phyloP scores from a whole-genome alignment of 75 land plant species.

The Gnetum montanum region DNA sequence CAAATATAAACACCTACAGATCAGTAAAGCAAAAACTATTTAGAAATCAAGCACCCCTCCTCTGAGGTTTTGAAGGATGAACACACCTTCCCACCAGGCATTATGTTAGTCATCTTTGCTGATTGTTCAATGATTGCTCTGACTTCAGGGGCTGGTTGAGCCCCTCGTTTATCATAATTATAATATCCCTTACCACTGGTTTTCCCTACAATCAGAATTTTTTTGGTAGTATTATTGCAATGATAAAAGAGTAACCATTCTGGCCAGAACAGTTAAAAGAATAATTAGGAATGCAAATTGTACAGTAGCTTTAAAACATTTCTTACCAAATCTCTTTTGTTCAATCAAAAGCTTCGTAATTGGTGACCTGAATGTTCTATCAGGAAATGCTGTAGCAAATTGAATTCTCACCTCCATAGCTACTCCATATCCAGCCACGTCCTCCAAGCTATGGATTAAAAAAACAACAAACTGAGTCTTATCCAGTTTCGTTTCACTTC shows the following conservation, averaged over 20 bases:
- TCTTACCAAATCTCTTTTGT: slow-evolving; percentile 64
- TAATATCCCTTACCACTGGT: slow-evolving; percentile 82
- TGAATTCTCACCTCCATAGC: slow-evolving; percentile 40
- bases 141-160: slow-evolving; percentile 70
- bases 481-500: too few species aligned
- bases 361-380: slow-evolving; percentile 44
- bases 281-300: too few species aligned
- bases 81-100: slow-evolving; percentile 84
- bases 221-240: too few species aligned
- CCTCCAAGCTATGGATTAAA: slow-evolving; percentile 54
- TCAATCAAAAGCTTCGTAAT: slow-evolving; percentile 45
- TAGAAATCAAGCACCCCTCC: neutral
- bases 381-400: slow-evolving; percentile 50
- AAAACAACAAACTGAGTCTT: too few species aligned
- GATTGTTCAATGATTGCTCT: slow-evolving; percentile 52
- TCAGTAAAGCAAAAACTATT: neutral
- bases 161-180: slow-evolving; percentile 76
- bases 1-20: neutral
- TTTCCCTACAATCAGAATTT: slow-evolving; percentile 60
- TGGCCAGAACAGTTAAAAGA: too few species aligned
- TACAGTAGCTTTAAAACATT: too few species aligned
- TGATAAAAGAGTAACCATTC: too few species aligned
- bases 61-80: too few species aligned
- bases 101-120: slow-evolving; percentile 41
- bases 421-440: slow-evolving; percentile 80